A percentile compares a stretch with the other conserved stretches of the same genome.
phyloP scores from a whole-genome alignment of 2,329 filamentous ascomycete genomes.

The Fusarium lyarnte region DNA sequence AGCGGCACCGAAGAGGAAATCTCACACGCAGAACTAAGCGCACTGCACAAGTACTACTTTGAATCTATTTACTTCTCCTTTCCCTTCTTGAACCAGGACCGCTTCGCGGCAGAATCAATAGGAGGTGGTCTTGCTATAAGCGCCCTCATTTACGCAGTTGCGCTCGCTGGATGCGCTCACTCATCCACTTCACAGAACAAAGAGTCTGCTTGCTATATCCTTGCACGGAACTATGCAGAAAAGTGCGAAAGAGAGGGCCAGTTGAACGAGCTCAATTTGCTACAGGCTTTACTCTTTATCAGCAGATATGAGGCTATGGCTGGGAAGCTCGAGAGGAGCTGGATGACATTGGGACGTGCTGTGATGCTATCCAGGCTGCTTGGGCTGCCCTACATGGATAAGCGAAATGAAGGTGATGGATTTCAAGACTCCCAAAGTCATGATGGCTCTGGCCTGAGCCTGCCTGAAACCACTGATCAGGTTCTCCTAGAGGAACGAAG shows the following conservation, averaged over 20 bases:
- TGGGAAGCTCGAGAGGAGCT: neutral
- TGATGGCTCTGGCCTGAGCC: neutral
- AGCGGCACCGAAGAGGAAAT: neutral
- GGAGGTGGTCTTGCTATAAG: neutral
- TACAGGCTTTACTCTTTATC: neutral
- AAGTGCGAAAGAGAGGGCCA: neutral
- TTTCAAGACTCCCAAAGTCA: neutral
- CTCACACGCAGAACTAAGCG: neutral
- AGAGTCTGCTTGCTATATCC: neutral
- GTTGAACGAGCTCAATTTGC: neutral
- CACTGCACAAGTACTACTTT: neutral
- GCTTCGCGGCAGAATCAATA: neutral
- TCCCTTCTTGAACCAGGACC: neutral
- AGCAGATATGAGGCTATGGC: neutral
- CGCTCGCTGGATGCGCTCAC: neutral
- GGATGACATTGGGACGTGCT: neutral
- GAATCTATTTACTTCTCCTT: neutral
- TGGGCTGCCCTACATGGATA: neutral
- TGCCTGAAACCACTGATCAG: neutral
- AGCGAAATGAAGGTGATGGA: rapidly evolving
- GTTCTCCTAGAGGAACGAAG: neutral
- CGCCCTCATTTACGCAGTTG: neutral
- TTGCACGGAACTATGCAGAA: neutral
- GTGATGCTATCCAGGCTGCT: neutral
- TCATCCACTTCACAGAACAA: neutral